Evolutionary conservation across 83 land plant species (phyloP).

Genomic region (Picea abies): DNA sequence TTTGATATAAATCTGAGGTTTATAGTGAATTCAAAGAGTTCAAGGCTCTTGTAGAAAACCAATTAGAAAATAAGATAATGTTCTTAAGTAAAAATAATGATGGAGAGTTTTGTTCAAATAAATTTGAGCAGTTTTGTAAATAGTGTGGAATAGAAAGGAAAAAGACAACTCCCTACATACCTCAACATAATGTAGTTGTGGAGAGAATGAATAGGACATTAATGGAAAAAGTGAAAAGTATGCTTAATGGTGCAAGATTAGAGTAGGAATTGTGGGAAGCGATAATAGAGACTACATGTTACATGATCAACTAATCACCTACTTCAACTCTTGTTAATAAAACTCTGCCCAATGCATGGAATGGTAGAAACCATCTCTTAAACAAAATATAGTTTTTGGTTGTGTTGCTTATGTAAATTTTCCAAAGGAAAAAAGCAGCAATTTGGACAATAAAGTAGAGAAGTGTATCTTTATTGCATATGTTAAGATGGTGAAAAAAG

Average conservation of each 20-base stretch:
- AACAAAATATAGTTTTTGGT: too few species aligned
- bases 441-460: too few species aligned
- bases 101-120: not conserved
- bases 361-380: too few species aligned
- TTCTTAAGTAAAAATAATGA: not conserved
- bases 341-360: too few species aligned
- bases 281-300: not conserved
- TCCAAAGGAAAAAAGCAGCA: too few species aligned
- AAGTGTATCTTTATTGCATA: too few species aligned
- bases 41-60: not conserved
- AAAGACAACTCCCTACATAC: not conserved
- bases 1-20: not conserved
- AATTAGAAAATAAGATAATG: not conserved
- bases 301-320: not conserved
- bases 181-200: not conserved
- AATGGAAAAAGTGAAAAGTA: not conserved
- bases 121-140: not conserved
- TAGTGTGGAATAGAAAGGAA: not conserved
- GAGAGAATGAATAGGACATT: not conserved
- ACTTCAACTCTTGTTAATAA: not conserved
- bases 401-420: too few species aligned
- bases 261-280: not conserved
- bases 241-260: not conserved
- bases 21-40: not conserved
- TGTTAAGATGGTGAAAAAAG: too few species aligned